Evolutionary conservation across 768 basidiomycete genomes (phyloP).

Genomic region (Rhizopogon rudus): DNA sequence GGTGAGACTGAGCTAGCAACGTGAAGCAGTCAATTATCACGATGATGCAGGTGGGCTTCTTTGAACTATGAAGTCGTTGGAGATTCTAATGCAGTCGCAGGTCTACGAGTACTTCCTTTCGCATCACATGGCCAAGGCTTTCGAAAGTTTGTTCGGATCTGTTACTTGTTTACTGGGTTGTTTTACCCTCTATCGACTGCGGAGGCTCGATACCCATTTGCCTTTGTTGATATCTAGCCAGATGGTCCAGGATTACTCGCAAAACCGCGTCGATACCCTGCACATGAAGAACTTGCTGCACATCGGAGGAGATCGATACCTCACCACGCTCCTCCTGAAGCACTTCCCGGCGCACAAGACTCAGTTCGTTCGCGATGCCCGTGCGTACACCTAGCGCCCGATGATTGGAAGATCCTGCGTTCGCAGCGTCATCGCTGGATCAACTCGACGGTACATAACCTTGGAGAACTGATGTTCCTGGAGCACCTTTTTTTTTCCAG

Average conservation of each 20-base stretch:
- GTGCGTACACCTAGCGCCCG: slow-evolving; percentile 92
- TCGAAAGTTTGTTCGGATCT: slow-evolving; percentile 94
- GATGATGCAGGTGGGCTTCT: slow-evolving; percentile 80
- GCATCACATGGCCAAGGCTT: slow-evolving; percentile 97
- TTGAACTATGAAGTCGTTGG: neutral
- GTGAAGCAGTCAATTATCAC: slow-evolving; percentile 93
- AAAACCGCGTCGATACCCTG: slow-evolving; percentile 93
- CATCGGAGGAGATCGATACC: slow-evolving; percentile 97
- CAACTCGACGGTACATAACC: slow-evolving; percentile 97
- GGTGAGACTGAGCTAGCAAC: slow-evolving; percentile 94
- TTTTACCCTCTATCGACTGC: slow-evolving; percentile 94
- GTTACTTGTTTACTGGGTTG: slow-evolving; percentile 99
- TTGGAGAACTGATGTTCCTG: slow-evolving; percentile 88
- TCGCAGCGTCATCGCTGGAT: slow-evolving; percentile 99
- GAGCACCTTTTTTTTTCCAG: slow-evolving; percentile 87
- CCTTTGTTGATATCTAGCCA: slow-evolving; percentile 90
- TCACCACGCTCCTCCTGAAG: slow-evolving; percentile 93
- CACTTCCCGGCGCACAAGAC: slow-evolving; percentile 95
- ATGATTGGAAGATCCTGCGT: slow-evolving; percentile 89
- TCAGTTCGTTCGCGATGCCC: slow-evolving; percentile 91
- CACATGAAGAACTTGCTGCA: slow-evolving; percentile 99
- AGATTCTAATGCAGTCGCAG: slow-evolving; percentile 25
- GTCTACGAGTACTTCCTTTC: slow-evolving; percentile 99
- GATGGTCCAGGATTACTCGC: slow-evolving; percentile 88
- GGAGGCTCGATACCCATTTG: slow-evolving; percentile 93